Conservation (phyloP, 2,329 filamentous ascomycete genomes). For the Sporothrix dimorphospora region DNA sequence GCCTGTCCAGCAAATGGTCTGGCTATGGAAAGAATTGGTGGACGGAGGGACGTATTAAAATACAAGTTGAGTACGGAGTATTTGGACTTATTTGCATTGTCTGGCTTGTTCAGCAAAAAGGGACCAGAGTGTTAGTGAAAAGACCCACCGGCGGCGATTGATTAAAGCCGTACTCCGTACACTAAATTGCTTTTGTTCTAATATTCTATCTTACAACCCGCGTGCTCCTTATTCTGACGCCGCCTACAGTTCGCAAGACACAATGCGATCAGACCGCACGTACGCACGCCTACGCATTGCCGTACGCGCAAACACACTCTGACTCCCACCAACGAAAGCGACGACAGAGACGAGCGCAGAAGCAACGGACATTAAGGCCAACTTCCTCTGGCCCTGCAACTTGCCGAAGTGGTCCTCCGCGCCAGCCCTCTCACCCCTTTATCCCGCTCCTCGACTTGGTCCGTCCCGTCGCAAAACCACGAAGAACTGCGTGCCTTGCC, state of each 20-base stretch:
- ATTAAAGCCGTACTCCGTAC: slow-evolving; percentile 16
- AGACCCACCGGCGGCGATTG: slow-evolving; percentile 17
- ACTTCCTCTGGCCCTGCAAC: neutral
- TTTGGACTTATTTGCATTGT: neutral
- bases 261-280: neutral
- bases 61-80: neutral
- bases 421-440: neutral
- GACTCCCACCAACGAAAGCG: neutral
- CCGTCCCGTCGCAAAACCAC: neutral
- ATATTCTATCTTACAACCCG: neutral
- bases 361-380: neutral
- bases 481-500: neutral
- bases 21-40: neutral
- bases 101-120: neutral
- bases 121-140: neutral
- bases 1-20: no score
- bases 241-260: neutral
- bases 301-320: neutral
- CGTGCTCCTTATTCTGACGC: neutral
- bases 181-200: neutral
- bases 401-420: neutral
- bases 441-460: neutral
- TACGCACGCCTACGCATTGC: neutral
- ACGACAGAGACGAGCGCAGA: neutral
- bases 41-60: neutral